Evolutionary conservation across 2,329 filamentous ascomycete genomes (phyloP), one percentile per base, ranked within the genome.

Genomic region (Aspergillus aculeatus): DNA sequence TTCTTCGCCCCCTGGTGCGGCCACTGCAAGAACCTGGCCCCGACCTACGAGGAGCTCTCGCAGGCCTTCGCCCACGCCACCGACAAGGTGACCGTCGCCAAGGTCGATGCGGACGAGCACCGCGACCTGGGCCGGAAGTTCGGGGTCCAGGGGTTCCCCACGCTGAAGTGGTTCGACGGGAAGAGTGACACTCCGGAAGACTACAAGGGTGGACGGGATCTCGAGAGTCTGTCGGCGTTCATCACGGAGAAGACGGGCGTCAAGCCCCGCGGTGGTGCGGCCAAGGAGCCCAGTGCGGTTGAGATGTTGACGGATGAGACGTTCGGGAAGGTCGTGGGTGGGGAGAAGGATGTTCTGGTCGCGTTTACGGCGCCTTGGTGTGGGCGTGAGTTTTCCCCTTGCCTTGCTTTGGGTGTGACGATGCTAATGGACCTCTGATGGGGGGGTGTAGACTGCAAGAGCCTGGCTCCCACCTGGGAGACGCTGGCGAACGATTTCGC

Each of bases 1-100:
- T 99, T 99, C 85, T 98, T 96, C 74, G 95, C 95, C 35, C 93
- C 94, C 24, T 99, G 95, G 95, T 99, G 95, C 74, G 96, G 95
- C 32, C 95, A 99, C 84, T 99, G 95, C 91, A 98, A 98, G 86
- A 96, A 82, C 73, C 89, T 99, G 35, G 95, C 95, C 16, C 96
- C 95, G 53, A 82, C 96, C 61, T 99, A 96, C 78, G 95, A 99
- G 77, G 91, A 99, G 75, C 87, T 99, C 48, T 95, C 87, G 50
- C 77, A 82, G 53, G 81, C 83, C 47, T 96, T 93, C 77, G 87
- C 89, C 66, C 87, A 85, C 71, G 87, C 87, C 66, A 80, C 92
- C 81, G 82, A 88, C 74, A 88, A 89, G 72, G 86, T 99, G 57
- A 88, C 89, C 73, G 92, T 99, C 73, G 95, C 90, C 69, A 99